Conservation (phyloP, 2,329 filamentous ascomycete genomes). For the Epichloe aotearoae region DNA sequence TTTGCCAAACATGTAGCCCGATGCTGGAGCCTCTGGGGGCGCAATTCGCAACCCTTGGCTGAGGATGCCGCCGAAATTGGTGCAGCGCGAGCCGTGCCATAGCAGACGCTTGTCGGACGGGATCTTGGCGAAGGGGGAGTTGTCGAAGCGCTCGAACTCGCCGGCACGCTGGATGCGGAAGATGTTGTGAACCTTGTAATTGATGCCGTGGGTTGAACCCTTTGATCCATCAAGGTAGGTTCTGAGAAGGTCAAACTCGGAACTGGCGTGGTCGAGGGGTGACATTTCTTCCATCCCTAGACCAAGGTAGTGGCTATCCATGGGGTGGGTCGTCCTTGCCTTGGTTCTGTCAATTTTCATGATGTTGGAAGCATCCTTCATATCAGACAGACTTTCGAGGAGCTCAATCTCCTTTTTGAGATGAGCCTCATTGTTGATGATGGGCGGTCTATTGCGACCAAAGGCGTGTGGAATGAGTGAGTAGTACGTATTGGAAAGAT, state of each 20-base stretch:
- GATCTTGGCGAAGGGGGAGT: conserved; percentile 37
- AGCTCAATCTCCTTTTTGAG: conserved; percentile 69
- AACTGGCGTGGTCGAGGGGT: conserved; percentile 40
- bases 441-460: conserved; percentile 57
- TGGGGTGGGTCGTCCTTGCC: conserved; percentile 41
- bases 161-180: conserved; percentile 71
- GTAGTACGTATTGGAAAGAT: conserved; percentile 67
- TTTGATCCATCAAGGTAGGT: conserved; percentile 55
- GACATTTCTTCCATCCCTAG: conserved; percentile 68
- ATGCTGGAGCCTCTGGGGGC: conserved; percentile 66
- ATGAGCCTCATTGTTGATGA: conserved; percentile 42
- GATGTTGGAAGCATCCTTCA: conserved; percentile 69
- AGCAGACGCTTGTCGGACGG: conserved; percentile 61
- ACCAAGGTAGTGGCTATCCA: conserved; percentile 61
- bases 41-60: conserved; percentile 83
- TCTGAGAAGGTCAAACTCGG: conserved; percentile 52
- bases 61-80: conserved; percentile 79
- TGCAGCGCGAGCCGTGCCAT: conserved; percentile 76
- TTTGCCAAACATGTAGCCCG: conserved; percentile 82
- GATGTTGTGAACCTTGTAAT: conserved; percentile 55
- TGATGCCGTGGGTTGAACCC: conserved; percentile 50
- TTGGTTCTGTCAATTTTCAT: conserved; percentile 50
- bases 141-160: conserved; percentile 55
- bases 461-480: conserved; percentile 72
- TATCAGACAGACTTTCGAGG: conserved; percentile 68